Conservation (phyloP, 2,329 filamentous ascomycete genomes). For the Nannizziopsis barbatae region DNA sequence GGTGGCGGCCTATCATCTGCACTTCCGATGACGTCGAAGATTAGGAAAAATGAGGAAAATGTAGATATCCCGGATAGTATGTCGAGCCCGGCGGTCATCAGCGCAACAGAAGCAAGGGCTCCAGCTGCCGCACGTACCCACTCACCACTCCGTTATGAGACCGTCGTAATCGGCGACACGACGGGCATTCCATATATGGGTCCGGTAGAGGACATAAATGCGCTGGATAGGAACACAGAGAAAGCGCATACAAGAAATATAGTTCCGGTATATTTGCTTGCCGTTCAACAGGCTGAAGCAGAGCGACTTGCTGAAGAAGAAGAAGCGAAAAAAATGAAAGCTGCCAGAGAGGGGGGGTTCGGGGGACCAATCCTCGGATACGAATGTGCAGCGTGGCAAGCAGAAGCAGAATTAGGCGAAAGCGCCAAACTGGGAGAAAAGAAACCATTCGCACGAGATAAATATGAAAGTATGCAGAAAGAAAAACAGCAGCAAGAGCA, state of each 20-base stretch:
- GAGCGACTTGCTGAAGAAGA: background rate
- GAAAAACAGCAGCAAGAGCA: background rate
- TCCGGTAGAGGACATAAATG: background rate
- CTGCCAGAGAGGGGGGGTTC: background rate
- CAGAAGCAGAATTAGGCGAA: background rate
- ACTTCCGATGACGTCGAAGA: background rate
- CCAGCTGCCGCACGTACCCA: background rate
- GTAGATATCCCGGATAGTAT: background rate
- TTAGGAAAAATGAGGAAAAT: background rate
- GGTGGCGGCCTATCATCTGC: background rate
- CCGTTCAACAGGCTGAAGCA: constrained; percentile 8
- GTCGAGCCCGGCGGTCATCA: background rate
- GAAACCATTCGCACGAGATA: background rate
- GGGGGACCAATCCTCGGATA: background rate
- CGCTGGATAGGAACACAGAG: background rate
- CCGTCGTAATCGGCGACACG: constrained; percentile 3
- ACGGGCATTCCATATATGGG: constrained; percentile 1
- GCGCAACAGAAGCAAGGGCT: background rate
- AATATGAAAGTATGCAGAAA: background rate
- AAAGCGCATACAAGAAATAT: background rate
- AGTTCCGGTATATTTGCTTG: background rate
- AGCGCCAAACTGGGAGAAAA: background rate
- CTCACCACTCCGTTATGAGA: constrained; percentile 1
- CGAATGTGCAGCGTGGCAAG: constrained; percentile 1
- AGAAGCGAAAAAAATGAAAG: background rate